A percentile compares a stretch with the other conserved stretches of the same genome.
These are phyloP conservation scores for Fomitopsis palustris DNA, from an alignment of 1,284 basidiomycete species.

Conservation along the genomic window DNA sequence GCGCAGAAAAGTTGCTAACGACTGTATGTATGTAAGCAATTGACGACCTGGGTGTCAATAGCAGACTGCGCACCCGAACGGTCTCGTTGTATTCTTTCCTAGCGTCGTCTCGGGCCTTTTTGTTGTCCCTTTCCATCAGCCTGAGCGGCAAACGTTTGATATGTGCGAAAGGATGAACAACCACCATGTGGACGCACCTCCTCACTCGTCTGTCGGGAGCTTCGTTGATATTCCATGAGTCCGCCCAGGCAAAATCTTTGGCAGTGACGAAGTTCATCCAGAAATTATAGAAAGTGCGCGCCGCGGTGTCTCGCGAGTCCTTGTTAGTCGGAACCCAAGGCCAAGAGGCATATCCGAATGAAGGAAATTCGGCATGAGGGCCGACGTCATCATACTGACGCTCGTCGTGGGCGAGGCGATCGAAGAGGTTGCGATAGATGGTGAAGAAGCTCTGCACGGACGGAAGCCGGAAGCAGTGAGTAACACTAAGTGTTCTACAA, in stretches of 20 bases:
- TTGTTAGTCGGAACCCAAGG: slow-evolving; percentile 55
- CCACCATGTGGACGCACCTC: slow-evolving; percentile 40
- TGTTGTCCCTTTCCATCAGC: slow-evolving; percentile 96
- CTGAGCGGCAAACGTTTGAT: slow-evolving; percentile 34
- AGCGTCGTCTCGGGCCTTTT: slow-evolving; percentile 84
- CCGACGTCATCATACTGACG: slow-evolving; percentile 46
- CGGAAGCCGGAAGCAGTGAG: neutral
- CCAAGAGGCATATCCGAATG: slow-evolving; percentile 83
- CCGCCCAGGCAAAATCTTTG: slow-evolving; percentile 91
- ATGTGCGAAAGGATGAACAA: neutral
- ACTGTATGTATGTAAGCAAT: slow-evolving; percentile 39
- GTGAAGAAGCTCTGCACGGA: slow-evolving; percentile 79
- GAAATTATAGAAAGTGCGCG: slow-evolving; percentile 77
- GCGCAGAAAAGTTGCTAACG: slow-evolving; percentile 82
- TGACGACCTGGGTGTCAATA: neutral
- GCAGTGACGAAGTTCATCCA: slow-evolving; percentile 88
- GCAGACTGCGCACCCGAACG: slow-evolving; percentile 56
- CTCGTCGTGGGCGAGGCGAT: slow-evolving; percentile 84
- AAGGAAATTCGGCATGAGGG: slow-evolving; percentile 53
- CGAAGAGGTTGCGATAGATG: slow-evolving; percentile 88
- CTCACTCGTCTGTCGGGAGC: slow-evolving; percentile 87
- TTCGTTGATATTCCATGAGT: slow-evolving; percentile 80
- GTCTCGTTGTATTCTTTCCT: slow-evolving; percentile 93
- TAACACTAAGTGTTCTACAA: neutral
- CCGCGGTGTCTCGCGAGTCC: slow-evolving; percentile 41